Percentiles rank a stretch among this genome's conserved stretches.
phyloP scores from a whole-genome alignment of 75 land plant species.

The Cupressus sempervirens region DNA sequence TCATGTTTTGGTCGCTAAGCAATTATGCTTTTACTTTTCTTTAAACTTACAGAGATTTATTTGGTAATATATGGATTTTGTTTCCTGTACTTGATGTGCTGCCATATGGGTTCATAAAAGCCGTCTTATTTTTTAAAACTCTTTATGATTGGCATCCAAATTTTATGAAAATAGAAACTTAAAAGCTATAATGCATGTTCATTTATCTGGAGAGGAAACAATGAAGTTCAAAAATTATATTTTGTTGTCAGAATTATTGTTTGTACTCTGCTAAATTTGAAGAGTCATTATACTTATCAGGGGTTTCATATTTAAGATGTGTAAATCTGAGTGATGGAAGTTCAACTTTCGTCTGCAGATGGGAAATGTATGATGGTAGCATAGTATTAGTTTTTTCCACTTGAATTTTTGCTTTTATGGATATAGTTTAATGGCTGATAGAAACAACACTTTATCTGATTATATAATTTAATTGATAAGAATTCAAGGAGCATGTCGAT shows the following conservation, averaged over 20 bases:
- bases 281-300: background rate
- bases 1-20: background rate
- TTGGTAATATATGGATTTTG: background rate
- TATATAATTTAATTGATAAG: background rate
- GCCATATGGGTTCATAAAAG: background rate
- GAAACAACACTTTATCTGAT: background rate
- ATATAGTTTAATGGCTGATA: background rate
- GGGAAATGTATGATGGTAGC: background rate
- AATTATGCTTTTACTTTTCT: background rate
- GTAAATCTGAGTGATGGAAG: background rate
- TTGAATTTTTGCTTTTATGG: background rate
- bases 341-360: background rate
- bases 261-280: background rate
- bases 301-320: background rate
- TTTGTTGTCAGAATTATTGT: background rate
- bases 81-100: background rate
- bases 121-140: background rate
- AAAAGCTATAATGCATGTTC: background rate
- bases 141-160: background rate
- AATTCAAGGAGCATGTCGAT: background rate
- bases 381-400: background rate
- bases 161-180: background rate
- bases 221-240: background rate
- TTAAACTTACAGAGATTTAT: background rate
- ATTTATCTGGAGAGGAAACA: background rate